phyloP scores from a whole-genome alignment of 2,329 filamentous ascomycete species.

The Daldinia sp. region DNA sequence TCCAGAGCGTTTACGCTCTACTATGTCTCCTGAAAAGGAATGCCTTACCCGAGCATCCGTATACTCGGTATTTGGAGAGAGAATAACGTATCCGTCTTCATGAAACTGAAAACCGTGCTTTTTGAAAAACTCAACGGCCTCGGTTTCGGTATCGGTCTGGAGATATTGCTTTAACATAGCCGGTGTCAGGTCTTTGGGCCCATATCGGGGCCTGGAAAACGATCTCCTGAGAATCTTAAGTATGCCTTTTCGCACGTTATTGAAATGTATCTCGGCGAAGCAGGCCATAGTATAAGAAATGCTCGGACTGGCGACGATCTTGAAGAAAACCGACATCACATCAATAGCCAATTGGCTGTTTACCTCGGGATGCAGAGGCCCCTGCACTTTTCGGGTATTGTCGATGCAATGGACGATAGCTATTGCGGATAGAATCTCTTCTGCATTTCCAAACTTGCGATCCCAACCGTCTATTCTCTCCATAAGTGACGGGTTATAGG shows the following conservation, averaged over 20 bases:
- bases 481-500: constrained; percentile 64
- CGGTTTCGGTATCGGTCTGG: constrained; percentile 72
- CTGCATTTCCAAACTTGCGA: constrained; percentile 62
- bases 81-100: constrained; percentile 52
- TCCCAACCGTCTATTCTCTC: constrained; percentile 66
- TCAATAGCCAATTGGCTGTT: constrained; percentile 59
- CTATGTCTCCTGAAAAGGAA: constrained; percentile 62
- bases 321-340: constrained; percentile 64
- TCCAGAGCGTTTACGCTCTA: constrained; percentile 66
- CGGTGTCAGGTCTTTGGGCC: constrained; percentile 68
- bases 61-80: constrained; percentile 55
- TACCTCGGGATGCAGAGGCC: constrained; percentile 61
- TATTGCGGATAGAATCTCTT: constrained; percentile 68
- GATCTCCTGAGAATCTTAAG: constrained; percentile 63
- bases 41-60: constrained; percentile 62
- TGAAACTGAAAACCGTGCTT: constrained; percentile 64
- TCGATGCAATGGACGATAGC: constrained; percentile 68
- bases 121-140: constrained; percentile 71
- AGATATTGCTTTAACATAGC: constrained; percentile 63
- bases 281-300: constrained; percentile 76
- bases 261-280: constrained; percentile 73
- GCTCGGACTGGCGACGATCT: constrained; percentile 62
- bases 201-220: constrained; percentile 64
- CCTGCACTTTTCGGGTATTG: constrained; percentile 64
- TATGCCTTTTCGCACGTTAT: constrained; percentile 65